phyloP scores from a whole-genome alignment of 352 stramenopile species.

The Pythium dissimile region DNA sequence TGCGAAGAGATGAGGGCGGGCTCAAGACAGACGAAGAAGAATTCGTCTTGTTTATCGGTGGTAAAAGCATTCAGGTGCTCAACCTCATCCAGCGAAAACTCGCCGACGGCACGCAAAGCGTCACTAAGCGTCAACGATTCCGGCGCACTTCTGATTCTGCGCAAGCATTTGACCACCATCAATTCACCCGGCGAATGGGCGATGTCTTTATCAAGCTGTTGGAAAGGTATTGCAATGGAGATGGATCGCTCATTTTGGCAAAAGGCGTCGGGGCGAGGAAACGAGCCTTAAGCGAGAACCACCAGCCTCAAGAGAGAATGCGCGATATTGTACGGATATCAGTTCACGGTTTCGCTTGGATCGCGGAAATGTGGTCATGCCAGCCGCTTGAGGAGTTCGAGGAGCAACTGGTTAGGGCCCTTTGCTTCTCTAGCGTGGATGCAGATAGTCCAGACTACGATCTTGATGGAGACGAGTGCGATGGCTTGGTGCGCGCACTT shows the following conservation, averaged over 20 bases:
- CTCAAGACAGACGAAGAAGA: conserved; percentile 14
- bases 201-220: conserved; percentile 5
- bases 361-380: conserved; percentile 16
- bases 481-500: conserved; percentile 6
- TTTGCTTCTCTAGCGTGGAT: conserved; percentile 1
- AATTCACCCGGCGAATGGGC: conserved; percentile 14
- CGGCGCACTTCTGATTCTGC: conserved; percentile 4
- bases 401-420: conserved; percentile 7
- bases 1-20: background rate
- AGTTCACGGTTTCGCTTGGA: conserved; percentile 2
- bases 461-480: conserved; percentile 10
- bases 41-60: conserved; percentile 14
- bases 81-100: conserved; percentile 27
- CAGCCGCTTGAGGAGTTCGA: conserved; percentile 13
- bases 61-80: conserved; percentile 24
- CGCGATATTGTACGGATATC: conserved; percentile 1
- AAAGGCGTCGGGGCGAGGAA: conserved; percentile 1
- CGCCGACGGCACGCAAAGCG: background rate
- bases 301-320: conserved; percentile 4
- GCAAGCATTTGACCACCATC: conserved; percentile 13
- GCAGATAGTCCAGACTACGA: conserved; percentile 16
- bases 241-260: conserved; percentile 3
- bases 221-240: conserved; percentile 9
- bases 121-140: conserved; percentile 1
- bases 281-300: background rate